phyloP scores from a whole-genome alignment of 305 asterid species.

The Fraxinus nigra region DNA sequence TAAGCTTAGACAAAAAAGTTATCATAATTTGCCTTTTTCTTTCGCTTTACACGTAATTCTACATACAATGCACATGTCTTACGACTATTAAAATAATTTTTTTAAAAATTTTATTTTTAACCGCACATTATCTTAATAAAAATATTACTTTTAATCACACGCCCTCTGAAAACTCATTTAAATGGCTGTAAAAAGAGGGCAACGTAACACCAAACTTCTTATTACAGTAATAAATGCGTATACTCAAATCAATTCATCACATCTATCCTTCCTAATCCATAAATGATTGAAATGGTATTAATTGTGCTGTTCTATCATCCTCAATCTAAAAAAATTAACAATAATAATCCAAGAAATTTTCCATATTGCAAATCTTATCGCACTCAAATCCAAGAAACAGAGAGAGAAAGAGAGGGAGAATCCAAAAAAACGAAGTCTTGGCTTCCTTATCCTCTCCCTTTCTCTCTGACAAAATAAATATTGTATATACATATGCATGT shows the following conservation, averaged over 20 bases:
- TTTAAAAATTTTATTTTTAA: too few species aligned
- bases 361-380: neutral
- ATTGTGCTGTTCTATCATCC: neutral
- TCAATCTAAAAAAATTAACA: neutral
- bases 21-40: neutral
- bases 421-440: slow-evolving; percentile 17
- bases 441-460: slow-evolving; percentile 28
- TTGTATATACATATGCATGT: neutral
- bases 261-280: too few species aligned
- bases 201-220: too few species aligned
- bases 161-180: too few species aligned
- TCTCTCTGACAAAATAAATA: neutral
- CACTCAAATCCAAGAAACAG: neutral
- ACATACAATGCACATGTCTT: too few species aligned
- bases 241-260: neutral
- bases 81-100: too few species aligned
- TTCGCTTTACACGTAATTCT: neutral
- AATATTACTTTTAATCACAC: too few species aligned
- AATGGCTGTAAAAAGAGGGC: too few species aligned
- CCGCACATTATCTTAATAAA: too few species aligned
- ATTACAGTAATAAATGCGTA: too few species aligned
- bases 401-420: neutral
- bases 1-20: neutral
- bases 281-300: too few species aligned
- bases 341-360: neutral